Evolutionary conservation across 192 early-diverging fungal genomes (phyloP).

Genomic region (Oehlia diaphana): DNA sequence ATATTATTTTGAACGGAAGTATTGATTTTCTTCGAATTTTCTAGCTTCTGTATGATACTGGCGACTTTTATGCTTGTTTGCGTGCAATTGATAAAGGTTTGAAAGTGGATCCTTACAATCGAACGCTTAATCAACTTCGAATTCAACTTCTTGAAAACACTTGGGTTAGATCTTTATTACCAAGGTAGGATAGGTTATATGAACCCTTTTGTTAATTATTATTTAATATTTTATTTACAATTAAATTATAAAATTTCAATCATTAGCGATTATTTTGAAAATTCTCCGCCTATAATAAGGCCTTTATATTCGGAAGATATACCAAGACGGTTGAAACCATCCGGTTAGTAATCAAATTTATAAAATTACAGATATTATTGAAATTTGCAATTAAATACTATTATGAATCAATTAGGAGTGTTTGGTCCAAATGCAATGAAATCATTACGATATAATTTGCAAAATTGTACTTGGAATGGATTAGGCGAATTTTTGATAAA

Average conservation of each 20-base stretch:
- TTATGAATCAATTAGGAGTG: not conserved
- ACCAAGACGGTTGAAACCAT: conserved; percentile 9
- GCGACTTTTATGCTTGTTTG: not conserved
- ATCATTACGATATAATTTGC: not conserved
- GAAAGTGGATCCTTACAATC: conserved; percentile 12
- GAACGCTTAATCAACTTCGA: conserved; percentile 15
- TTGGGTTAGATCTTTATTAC: conserved; percentile 14
- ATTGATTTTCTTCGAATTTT: not conserved
- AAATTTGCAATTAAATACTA: not conserved
- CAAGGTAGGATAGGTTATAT: not conserved
- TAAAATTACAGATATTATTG: not conserved
- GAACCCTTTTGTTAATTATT: not conserved
- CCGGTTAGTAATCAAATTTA: not conserved
- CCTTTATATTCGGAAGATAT: not conserved
- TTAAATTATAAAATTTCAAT: not conserved
- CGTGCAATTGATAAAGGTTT: conserved; percentile 21
- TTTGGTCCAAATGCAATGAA: not conserved
- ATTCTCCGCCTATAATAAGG: not conserved
- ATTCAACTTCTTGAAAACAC: conserved; percentile 13
- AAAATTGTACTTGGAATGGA: not conserved
- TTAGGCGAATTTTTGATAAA: conserved; percentile 18
- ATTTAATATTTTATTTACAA: not conserved
- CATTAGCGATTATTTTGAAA: conserved; percentile 22
- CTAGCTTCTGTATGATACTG: conserved; percentile 18
- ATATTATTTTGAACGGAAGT: not conserved